phyloP scores from a whole-genome alignment of 2,329 filamentous ascomycete genomes.

The Xylaria sp. region DNA sequence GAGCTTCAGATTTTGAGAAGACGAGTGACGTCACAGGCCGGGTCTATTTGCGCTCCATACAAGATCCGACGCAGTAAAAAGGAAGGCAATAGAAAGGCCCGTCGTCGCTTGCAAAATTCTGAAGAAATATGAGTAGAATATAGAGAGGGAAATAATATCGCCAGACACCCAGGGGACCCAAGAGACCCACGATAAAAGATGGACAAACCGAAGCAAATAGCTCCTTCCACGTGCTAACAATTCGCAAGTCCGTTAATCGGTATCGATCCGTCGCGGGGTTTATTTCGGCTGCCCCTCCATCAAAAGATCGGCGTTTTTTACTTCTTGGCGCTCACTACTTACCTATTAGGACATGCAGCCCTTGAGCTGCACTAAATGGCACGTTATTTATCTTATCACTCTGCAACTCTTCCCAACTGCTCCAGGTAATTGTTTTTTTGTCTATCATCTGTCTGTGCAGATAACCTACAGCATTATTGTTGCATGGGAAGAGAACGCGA shows the following conservation, averaged over 20 bases:
- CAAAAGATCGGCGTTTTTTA: conserved; percentile 21
- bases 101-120: not conserved
- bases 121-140: not conserved
- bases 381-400: not conserved
- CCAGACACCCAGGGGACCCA: not conserved
- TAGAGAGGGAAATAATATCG: not conserved
- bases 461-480: not conserved
- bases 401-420: not conserved
- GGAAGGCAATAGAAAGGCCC: not conserved
- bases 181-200: conserved; percentile 7
- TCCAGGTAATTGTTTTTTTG: no score
- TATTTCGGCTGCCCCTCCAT: conserved; percentile 29
- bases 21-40: conserved; percentile 15
- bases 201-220: conserved; percentile 14
- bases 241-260: conserved; percentile 19
- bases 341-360: conserved; percentile 1
- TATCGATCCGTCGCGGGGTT: conserved; percentile 22
- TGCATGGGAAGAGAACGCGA: not conserved
- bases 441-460: not conserved
- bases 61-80: not conserved
- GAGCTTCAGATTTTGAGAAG: not conserved
- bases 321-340: conserved; percentile 13
- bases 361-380: conserved; percentile 4
- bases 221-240: conserved; percentile 30
- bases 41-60: not conserved